phyloP scores from a whole-genome alignment of 371 early-diverging fungal species.

The Mucor mucedo region DNA sequence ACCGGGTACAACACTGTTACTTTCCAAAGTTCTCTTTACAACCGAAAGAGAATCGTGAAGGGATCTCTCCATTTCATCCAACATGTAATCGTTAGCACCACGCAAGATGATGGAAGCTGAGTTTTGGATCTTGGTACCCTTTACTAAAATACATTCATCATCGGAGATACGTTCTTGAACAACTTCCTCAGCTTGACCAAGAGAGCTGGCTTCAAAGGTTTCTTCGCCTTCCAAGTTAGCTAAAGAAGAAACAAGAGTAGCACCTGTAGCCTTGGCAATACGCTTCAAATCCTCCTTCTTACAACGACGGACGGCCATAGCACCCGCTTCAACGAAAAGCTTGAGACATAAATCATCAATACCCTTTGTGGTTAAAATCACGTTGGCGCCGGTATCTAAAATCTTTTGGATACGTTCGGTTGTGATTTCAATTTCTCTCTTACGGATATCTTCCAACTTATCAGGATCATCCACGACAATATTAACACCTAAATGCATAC shows the following conservation, averaged over 20 bases:
- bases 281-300: slow-evolving; percentile 98
- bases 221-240: slow-evolving; percentile 99
- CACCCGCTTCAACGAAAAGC: slow-evolving; percentile 95
- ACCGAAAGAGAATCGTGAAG: slow-evolving; percentile 98
- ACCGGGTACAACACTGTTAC: slow-evolving; percentile 98
- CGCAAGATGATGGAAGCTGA: slow-evolving; percentile 95
- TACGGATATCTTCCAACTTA: slow-evolving; percentile 97
- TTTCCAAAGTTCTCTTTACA: slow-evolving; percentile 98
- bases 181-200: slow-evolving; percentile 97
- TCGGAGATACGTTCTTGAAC: slow-evolving; percentile 97
- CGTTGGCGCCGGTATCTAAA: slow-evolving; percentile 96
- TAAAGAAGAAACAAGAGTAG: slow-evolving; percentile 94
- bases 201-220: slow-evolving; percentile 87
- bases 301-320: slow-evolving; percentile 94
- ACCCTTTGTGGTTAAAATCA: slow-evolving; percentile 98
- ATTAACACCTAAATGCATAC: slow-evolving; percentile 98
- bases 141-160: slow-evolving; percentile 97
- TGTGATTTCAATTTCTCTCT: slow-evolving; percentile 96
- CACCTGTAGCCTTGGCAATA: slow-evolving; percentile 98
- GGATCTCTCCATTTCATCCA: slow-evolving; percentile 99
- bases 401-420: slow-evolving; percentile 97
- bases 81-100: slow-evolving; percentile 98
- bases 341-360: slow-evolving; percentile 99
- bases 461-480: slow-evolving; percentile 98
- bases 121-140: slow-evolving; percentile 93